These are phyloP conservation scores for Nicotiana benthamiana DNA, from an alignment of 257 asterid genomes.

Conservation along the genomic window DNA sequence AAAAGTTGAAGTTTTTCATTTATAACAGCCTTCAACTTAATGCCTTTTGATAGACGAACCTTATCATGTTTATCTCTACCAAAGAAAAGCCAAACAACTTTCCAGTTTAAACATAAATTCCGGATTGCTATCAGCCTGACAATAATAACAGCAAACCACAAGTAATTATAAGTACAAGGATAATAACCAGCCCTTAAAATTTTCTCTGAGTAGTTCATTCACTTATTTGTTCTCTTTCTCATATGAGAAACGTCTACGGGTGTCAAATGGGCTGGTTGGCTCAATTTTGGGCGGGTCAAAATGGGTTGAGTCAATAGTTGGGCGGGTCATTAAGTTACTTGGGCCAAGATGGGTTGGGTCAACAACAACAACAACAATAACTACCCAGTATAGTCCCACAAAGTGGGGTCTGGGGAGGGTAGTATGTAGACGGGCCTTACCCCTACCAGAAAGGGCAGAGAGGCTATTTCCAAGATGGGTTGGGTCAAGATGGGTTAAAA, in stretches of 20 bases:
- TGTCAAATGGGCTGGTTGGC: too few relatives aligned
- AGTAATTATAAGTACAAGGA: not conserved
- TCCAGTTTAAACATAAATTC: not conserved
- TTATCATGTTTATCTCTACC: not conserved
- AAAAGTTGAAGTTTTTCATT: not conserved
- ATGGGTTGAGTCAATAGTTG: too few relatives aligned
- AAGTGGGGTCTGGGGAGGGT: too few relatives aligned
- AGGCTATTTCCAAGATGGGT: too few relatives aligned
- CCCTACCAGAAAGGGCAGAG: too few relatives aligned
- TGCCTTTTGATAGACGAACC: not conserved
- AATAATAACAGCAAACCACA: not conserved
- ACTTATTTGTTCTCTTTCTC: not conserved
- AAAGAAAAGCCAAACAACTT: not conserved
- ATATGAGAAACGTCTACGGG: not conserved
- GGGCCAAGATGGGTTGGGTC: too few relatives aligned
- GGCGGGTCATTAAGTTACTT: too few relatives aligned
- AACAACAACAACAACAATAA: too few relatives aligned
- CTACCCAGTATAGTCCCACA: too few relatives aligned
- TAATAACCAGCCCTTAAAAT: not conserved
- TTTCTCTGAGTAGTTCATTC: not conserved
- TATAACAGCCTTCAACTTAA: not conserved
- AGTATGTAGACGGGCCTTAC: too few relatives aligned
- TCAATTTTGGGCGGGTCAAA: too few relatives aligned
- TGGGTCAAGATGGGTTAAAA: too few relatives aligned
- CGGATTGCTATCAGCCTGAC: not conserved